Conservation (phyloP, 345 rosid species). For the Lepidium sativum region DNA sequence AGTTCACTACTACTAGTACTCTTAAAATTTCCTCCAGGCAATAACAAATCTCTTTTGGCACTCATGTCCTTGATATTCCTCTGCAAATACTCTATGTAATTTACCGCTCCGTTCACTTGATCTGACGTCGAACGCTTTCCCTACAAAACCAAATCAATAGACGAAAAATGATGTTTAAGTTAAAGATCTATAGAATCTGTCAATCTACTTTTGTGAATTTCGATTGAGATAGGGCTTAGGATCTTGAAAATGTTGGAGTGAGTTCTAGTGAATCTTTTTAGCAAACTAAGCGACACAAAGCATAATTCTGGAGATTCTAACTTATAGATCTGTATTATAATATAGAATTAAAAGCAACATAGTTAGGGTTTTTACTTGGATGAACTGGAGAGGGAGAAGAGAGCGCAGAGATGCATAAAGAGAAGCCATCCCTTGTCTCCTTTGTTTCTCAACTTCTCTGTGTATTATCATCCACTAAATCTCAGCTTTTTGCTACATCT, state of each 20-base stretch:
- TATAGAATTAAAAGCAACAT: neutral
- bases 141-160: slow-evolving; percentile 28
- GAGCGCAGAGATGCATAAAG: slow-evolving; percentile 49
- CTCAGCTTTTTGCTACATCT: neutral
- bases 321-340: slow-evolving; percentile 4
- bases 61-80: slow-evolving; percentile 34
- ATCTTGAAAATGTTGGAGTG: slow-evolving; percentile 2
- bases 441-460: slow-evolving; percentile 57
- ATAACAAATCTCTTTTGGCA: slow-evolving; percentile 35
- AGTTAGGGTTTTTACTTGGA: slow-evolving; percentile 41
- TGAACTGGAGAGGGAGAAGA: slow-evolving; percentile 60
- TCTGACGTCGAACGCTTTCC: slow-evolving; percentile 78
- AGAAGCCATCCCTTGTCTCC: slow-evolving; percentile 73
- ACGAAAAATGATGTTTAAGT: neutral
- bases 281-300: slow-evolving; percentile 29
- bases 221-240: neutral
- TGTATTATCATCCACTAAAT: slow-evolving; percentile 37
- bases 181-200: too few relatives aligned
- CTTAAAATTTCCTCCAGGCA: slow-evolving; percentile 5
- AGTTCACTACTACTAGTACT: neutral
- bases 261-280: neutral
- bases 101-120: slow-evolving; percentile 53
- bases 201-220: too few relatives aligned
- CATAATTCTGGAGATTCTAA: neutral
- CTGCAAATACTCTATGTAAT: slow-evolving; percentile 44